A percentile compares a stretch with the other conserved stretches of the same genome.
Evolutionary conservation across 129 eudicot genomes (phyloP).

Genomic region (Smallanthus sonchifolius): DNA sequence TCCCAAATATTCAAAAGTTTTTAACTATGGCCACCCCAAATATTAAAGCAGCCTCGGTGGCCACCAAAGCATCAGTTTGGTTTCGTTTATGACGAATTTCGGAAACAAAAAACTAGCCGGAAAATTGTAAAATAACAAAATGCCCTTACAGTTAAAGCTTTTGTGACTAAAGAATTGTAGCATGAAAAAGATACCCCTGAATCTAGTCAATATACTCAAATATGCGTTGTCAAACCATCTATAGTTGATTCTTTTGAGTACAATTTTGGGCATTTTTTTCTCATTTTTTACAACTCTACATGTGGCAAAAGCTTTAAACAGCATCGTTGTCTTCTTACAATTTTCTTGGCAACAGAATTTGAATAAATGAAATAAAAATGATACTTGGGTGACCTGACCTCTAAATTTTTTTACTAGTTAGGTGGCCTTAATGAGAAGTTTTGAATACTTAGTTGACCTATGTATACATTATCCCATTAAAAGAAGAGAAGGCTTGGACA

Average conservation of each 20-base stretch:
- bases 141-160: neutral
- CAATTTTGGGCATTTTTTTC: neutral
- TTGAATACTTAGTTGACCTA: neutral
- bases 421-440: neutral
- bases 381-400: neutral
- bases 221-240: neutral
- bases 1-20: neutral
- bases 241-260: neutral
- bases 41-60: neutral
- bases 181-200: neutral
- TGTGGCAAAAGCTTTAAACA: neutral
- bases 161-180: neutral
- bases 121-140: neutral
- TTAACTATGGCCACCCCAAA: neutral
- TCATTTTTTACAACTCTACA: neutral
- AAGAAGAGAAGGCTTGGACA: neutral
- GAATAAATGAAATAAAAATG: neutral
- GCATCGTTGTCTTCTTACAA: neutral
- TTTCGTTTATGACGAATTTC: neutral
- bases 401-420: neutral
- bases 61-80: neutral
- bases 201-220: neutral
- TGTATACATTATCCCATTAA: neutral
- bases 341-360: neutral
- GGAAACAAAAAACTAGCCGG: neutral